These are phyloP conservation scores for Paxillus involutus DNA, from an alignment of 768 basidiomycete genomes.

Conservation along the genomic window DNA sequence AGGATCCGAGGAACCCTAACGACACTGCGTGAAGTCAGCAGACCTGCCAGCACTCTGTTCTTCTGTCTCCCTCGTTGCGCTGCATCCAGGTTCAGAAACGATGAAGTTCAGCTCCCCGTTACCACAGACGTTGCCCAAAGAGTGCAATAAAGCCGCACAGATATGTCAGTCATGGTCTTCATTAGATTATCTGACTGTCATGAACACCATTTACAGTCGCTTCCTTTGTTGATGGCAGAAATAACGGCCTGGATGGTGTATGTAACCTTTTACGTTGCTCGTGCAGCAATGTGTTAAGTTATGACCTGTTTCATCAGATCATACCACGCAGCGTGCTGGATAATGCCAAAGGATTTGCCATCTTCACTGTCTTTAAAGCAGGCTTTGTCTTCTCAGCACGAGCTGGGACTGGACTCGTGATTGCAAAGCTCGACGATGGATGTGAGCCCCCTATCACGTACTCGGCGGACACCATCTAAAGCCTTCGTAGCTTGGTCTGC, in stretches of 20 bases:
- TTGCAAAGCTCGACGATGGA: slow-evolving; percentile 79
- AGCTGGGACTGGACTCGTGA: slow-evolving; percentile 85
- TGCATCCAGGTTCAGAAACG: neutral
- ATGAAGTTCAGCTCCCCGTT: slow-evolving; percentile 54
- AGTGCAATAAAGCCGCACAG: slow-evolving; percentile 84
- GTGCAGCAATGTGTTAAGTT: neutral
- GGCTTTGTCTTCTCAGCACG: slow-evolving; percentile 70
- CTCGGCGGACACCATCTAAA: neutral
- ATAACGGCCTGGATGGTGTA: slow-evolving; percentile 84
- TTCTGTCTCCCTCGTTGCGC: neutral
- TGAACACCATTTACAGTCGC: slow-evolving; percentile 50
- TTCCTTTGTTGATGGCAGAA: slow-evolving; percentile 78
- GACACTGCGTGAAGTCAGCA: neutral
- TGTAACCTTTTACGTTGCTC: slow-evolving; percentile 16
- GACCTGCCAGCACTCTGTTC: neutral
- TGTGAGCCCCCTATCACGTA: slow-evolving; percentile 46
- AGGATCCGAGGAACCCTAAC: neutral
- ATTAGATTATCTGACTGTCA: neutral
- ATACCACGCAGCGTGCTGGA: slow-evolving; percentile 56
- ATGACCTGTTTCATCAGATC: slow-evolving; percentile 35
- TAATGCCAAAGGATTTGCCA: slow-evolving; percentile 77
- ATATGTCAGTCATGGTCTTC: slow-evolving; percentile 58
- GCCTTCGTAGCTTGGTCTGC: slow-evolving; percentile 87
- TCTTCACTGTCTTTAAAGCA: slow-evolving; percentile 83
- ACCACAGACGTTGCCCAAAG: slow-evolving; percentile 65